Conservation (phyloP, 2,329 filamentous ascomycete genomes). For the Hypoxylon sp. region DNA sequence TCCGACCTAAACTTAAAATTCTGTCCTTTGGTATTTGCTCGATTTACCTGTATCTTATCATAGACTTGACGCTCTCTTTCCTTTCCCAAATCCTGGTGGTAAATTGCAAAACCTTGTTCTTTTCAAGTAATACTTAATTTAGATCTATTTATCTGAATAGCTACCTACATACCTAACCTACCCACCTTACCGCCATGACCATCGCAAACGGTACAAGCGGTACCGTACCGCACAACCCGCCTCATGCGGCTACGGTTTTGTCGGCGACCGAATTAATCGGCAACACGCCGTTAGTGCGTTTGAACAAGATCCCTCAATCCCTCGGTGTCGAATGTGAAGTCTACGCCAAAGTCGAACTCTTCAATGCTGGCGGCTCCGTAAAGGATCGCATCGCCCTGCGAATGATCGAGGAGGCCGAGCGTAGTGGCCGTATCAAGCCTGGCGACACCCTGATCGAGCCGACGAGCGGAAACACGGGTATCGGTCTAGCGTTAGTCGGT, state of each 20-base stretch:
- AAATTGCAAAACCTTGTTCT: background rate
- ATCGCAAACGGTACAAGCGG: slow-evolving; percentile 19
- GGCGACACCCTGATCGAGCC: slow-evolving; percentile 98
- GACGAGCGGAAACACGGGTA: slow-evolving; percentile 97
- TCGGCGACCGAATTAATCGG: slow-evolving; percentile 90
- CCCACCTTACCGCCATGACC: slow-evolving; percentile 34
- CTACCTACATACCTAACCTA: background rate
- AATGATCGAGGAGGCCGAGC: slow-evolving; percentile 97
- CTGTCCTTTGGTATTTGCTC: slow-evolving; percentile 3
- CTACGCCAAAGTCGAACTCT: slow-evolving; percentile 92
- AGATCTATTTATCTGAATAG: background rate
- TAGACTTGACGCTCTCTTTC: background rate
- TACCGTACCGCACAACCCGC: slow-evolving; percentile 49
- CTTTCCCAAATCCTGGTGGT: background rate
- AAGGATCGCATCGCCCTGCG: slow-evolving; percentile 96
- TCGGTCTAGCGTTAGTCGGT: slow-evolving; percentile 92
- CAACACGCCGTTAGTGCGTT: slow-evolving; percentile 92
- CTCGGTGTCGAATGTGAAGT: slow-evolving; percentile 90
- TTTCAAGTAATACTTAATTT: slow-evolving; percentile 20
- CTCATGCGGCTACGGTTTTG: slow-evolving; percentile 58
- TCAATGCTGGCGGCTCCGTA: slow-evolving; percentile 93
- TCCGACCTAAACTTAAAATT: slow-evolving; percentile 33
- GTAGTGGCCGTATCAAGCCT: slow-evolving; percentile 91
- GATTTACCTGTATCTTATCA: background rate
- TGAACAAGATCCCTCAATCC: slow-evolving; percentile 93